These are phyloP conservation scores for Infundibulicybe gibba DNA, from an alignment of 768 basidiomycete genomes.

Conservation along the genomic window DNA sequence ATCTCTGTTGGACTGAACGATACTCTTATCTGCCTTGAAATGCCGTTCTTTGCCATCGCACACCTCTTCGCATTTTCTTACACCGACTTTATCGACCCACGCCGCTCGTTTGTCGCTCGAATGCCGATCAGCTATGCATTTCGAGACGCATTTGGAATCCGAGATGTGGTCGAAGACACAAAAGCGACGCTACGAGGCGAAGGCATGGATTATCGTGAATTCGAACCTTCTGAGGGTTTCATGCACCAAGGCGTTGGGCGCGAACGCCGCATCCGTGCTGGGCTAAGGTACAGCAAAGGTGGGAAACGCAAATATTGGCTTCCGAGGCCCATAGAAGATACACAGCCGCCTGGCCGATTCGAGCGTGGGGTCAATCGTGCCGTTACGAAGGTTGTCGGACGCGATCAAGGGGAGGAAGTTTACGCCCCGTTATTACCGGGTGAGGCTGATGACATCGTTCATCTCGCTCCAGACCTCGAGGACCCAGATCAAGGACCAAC, in stretches of 20 bases:
- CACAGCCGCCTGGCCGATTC: slow-evolving; percentile 31
- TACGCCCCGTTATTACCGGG: slow-evolving; percentile 71
- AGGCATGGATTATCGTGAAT: slow-evolving; percentile 94
- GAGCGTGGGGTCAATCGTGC: slow-evolving; percentile 39
- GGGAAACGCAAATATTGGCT: slow-evolving; percentile 96
- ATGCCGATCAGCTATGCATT: slow-evolving; percentile 88
- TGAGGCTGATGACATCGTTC: slow-evolving; percentile 63
- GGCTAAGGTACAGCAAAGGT: slow-evolving; percentile 87
- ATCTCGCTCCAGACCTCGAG: slow-evolving; percentile 55
- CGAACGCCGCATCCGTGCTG: slow-evolving; percentile 85
- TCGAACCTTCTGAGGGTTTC: slow-evolving; percentile 92
- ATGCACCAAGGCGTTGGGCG: slow-evolving; percentile 89
- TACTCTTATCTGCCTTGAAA: slow-evolving; percentile 90
- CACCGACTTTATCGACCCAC: slow-evolving; percentile 73
- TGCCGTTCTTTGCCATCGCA: slow-evolving; percentile 95
- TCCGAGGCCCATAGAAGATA: slow-evolving; percentile 53
- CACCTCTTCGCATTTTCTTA: slow-evolving; percentile 95
- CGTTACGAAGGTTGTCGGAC: slow-evolving; percentile 36
- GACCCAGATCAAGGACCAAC: slow-evolving; percentile 35
- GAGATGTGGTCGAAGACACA: slow-evolving; percentile 85
- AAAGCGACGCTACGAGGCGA: slow-evolving; percentile 80
- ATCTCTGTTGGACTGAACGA: slow-evolving; percentile 91
- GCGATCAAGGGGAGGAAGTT: slow-evolving; percentile 49
- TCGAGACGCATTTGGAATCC: slow-evolving; percentile 81
- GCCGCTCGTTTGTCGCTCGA: slow-evolving; percentile 68